Base-by-base conservation (phyloP, 1,284 basidiomycete genomes). In the Pseudozyma tsukubaensis region DNA sequence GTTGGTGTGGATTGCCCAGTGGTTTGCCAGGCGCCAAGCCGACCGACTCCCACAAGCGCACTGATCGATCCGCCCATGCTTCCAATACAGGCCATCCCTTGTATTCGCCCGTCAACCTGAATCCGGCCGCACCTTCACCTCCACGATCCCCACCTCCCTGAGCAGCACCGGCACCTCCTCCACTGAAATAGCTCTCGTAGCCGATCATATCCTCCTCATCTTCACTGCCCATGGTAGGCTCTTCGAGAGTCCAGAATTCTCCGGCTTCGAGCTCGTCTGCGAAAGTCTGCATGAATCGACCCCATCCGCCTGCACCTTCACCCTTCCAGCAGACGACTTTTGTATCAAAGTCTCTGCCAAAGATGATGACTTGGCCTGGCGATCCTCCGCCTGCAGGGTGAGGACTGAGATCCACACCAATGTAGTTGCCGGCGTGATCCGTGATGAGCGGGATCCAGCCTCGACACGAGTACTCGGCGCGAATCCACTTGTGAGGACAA, bases 271-370 rank as follows among this genome's bases (percentile, higher is more conserved):
- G 85, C 69, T 98, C 94, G 48, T 99, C 96, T 3, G 91, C 94
- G 81, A 98, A 96, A 50, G 88, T 88, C n/a, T 94, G 90, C 40
- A 99, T 86, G 92, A 94, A 99, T 80, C 91, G 91, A 37, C 92
- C 96, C 96, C 97, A 99, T 5, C 96, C 96, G 12, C 89, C 91
- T 39, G 89, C 88, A 16, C 95, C 94, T 71, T 98, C 94, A 9
- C 83, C 84, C 32, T 81, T 74, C 80, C 83, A 86, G 53, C 98
- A 87, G 36, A 98, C 96, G 43, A 97, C 93, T 85, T 99, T 99
- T 24, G 94, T 93, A 85, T 99, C 96, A 85, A 99, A 97, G 84
- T 99, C 96, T 55, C 96, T 89, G 13, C 96, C 96, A 85, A 98
- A 99, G 50, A 98, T 91, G 71, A 99, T 98, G 53, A 97, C 94